Evolutionary conservation across 2,329 filamentous ascomycete species (phyloP), one percentile per base, ranked within the genome.

Genomic region (Cordyceps javanica): DNA sequence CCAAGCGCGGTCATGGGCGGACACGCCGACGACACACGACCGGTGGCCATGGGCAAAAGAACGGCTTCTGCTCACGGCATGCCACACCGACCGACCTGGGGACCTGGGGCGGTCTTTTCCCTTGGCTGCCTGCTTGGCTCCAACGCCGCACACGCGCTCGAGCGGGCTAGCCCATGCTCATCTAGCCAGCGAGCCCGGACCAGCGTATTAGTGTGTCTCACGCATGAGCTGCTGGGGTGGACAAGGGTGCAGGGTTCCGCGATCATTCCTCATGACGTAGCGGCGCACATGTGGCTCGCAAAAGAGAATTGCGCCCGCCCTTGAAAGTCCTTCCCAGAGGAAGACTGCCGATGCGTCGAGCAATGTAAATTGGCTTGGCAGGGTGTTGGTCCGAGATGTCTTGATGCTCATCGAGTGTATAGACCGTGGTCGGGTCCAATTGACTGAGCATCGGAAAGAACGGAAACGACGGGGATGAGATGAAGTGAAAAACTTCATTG

Each of bases 231-330:
- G 23, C 51, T 36, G 53, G 53, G 42, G 53, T 49, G 34, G 36
- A 56, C 54, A 41, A 49, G 54, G 44, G 23, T 56, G 45, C 21
- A 13, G 28, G 39, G 39, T 13, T 23, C 14, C 41, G 39, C 52
- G 36, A 50, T 56, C 54, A 56, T 49, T 48, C 54, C 54, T 56
- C 34, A 56, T 56, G 54, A 56, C 54, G 54, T 56, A 50, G 54
- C 13, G 54, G 34, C 19, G 54, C n/a, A 41, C 36, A 30, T 19
- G n/a, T 21, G 42, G 53, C 53, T 48, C n/a, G 51, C 51, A 44
- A 34, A 13, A 48, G 25, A 48, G 23, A 32, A 41, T 19, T 36
- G 39, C 38, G 28, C 46, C 8, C 28, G 28, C 13, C 10, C 34
- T 14, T n/a, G n/a, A n/a, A n/a, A n/a, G n/a, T n/a, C 42, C 52